Percentiles rank a stretch among this genome's conserved stretches.
phyloP scores from a whole-genome alignment of 306 rosid genomes.

The Vigna nakashimae region DNA sequence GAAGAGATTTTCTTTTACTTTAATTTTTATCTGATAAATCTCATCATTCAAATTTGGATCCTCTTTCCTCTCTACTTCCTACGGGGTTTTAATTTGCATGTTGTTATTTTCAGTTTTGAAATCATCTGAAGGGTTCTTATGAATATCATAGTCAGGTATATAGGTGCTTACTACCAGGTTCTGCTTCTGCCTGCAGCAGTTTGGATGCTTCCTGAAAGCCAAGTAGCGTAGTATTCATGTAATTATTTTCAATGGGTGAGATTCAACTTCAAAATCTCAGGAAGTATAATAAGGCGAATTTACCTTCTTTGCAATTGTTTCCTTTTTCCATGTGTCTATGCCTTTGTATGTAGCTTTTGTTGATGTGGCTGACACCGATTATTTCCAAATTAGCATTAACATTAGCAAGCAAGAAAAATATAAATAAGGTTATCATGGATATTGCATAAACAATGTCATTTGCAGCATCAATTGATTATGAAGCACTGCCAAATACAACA shows the following conservation, averaged over 20 bases:
- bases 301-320: constrained; percentile 75
- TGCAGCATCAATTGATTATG: too few species aligned
- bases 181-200: constrained; percentile 58
- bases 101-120: not conserved
- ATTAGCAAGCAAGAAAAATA: constrained; percentile 5
- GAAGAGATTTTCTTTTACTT: constrained; percentile 8
- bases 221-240: constrained; percentile 13
- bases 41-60: not conserved
- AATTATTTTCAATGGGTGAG: constrained; percentile 21
- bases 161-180: constrained; percentile 54
- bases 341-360: constrained; percentile 80
- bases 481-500: too few species aligned
- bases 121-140: constrained; percentile 6
- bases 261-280: constrained; percentile 16
- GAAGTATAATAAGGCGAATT: not conserved
- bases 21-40: not conserved
- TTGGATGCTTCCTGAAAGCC: constrained; percentile 71
- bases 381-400: constrained; percentile 19
- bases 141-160: not conserved
- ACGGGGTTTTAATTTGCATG: not conserved
- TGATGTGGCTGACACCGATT: constrained; percentile 62
- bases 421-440: not conserved
- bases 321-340: constrained; percentile 77
- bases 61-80: not conserved
- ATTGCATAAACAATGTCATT: too few species aligned